A percentile compares a stretch with the other conserved stretches of the same genome.
These are phyloP conservation scores for Hysterium pulicare DNA, from an alignment of 2,329 filamentous ascomycete species.

Conservation along the genomic window DNA sequence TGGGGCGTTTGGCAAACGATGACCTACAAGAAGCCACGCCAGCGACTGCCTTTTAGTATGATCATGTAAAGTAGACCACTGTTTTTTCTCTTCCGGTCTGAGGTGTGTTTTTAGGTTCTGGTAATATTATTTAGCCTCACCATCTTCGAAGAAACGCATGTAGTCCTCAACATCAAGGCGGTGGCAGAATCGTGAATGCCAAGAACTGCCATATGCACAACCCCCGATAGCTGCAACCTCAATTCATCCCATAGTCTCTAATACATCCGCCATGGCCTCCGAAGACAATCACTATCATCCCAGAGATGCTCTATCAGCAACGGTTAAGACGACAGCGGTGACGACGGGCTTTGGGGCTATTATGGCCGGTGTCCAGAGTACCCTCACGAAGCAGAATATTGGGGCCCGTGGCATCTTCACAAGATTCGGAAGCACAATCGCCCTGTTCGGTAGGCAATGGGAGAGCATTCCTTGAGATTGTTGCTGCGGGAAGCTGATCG, in stretches of 20 bases:
- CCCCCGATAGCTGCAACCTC: not conserved
- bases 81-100: too few species aligned
- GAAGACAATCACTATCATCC: conserved; percentile 57
- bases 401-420: conserved; percentile 79
- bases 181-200: not conserved
- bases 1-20: conserved; percentile 1
- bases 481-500: conserved; percentile 23
- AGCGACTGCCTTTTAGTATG: too few species aligned
- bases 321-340: conserved; percentile 62
- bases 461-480: not conserved
- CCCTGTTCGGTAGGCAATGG: conserved; percentile 56
- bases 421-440: conserved; percentile 71
- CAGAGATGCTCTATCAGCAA: conserved; percentile 68
- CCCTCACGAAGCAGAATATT: conserved; percentile 76
- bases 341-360: conserved; percentile 67
- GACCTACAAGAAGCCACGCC: too few species aligned
- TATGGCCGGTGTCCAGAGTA: conserved; percentile 79
- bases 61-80: too few species aligned
- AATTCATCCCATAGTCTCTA: conserved; percentile 15
- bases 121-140: too few species aligned
- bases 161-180: not conserved
- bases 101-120: too few species aligned
- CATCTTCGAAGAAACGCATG: too few species aligned
- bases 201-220: not conserved
- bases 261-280: conserved; percentile 34